Evolutionary conservation across 768 basidiomycete genomes (phyloP).

Genomic region (Mycena filopes): DNA sequence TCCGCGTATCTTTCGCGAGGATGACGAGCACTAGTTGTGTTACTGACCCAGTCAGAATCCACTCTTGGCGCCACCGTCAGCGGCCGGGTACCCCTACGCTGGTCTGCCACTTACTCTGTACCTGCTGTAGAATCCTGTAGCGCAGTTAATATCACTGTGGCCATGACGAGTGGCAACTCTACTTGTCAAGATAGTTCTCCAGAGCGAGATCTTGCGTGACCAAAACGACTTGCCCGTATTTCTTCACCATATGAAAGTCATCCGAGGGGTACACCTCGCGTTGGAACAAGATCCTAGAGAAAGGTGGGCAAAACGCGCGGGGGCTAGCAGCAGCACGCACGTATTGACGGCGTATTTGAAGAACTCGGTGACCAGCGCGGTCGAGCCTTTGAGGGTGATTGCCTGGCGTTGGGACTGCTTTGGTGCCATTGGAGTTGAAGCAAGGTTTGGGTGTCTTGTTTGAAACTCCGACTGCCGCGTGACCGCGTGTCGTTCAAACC

Average conservation of each 20-base stretch:
- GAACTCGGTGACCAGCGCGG: conserved; percentile 94
- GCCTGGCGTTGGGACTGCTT: conserved; percentile 73
- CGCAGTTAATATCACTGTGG: conserved; percentile 3
- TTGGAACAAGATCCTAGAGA: conserved; percentile 89
- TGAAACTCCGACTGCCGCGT: conserved; percentile 1
- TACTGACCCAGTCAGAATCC: conserved; percentile 92
- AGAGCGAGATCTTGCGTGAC: conserved; percentile 94
- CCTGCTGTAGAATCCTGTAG: conserved; percentile 88
- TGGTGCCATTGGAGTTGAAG: conserved; percentile 39
- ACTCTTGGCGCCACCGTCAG: conserved; percentile 63
- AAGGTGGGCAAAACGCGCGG: conserved; percentile 42
- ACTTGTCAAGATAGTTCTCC: conserved; percentile 93
- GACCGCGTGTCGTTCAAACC: conserved; percentile 19
- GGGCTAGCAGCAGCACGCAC: conserved; percentile 49
- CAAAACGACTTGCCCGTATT: conserved; percentile 95
- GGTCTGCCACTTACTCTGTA: conserved; percentile 75
- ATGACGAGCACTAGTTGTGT: conserved; percentile 96
- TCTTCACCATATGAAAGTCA: conserved; percentile 99
- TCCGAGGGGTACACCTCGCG: conserved; percentile 97
- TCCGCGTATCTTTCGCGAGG: conserved; percentile 92
- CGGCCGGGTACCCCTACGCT: conserved; percentile 2
- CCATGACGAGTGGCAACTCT: conserved; percentile 20
- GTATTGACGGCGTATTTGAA: conserved; percentile 99
- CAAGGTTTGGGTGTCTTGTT: conserved; percentile 34
- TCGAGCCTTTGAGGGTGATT: conserved; percentile 96